Conservation (phyloP, 2,329 filamentous ascomycete species). For the Cercospora beticola region DNA sequence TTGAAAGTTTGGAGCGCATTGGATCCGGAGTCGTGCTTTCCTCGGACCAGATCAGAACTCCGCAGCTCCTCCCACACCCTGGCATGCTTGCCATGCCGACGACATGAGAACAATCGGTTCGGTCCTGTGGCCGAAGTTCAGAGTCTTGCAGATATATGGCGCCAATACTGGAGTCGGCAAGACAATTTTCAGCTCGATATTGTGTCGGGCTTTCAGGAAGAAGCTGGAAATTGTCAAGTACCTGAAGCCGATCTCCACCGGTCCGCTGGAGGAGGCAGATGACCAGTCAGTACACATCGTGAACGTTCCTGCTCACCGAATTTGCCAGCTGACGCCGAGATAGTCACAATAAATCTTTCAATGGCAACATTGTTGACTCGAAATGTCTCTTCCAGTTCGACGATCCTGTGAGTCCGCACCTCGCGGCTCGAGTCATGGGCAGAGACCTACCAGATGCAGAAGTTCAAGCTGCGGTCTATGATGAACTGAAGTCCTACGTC, state of each 20-base stretch:
- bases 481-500: conserved; percentile 46
- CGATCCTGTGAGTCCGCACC: conserved; percentile 73
- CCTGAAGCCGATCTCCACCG: conserved; percentile 80
- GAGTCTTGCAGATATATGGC: conserved; percentile 73
- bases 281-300: conserved; percentile 53
- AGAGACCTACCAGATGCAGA: conserved; percentile 33
- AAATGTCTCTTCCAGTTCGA: conserved; percentile 69
- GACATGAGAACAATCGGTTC: conserved; percentile 55
- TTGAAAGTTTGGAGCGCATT: background rate
- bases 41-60: background rate
- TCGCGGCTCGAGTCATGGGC: conserved; percentile 56
- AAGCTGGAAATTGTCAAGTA: conserved; percentile 59
- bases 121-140: conserved; percentile 66
- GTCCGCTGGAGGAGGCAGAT: conserved; percentile 67
- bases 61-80: background rate
- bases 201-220: conserved; percentile 62
- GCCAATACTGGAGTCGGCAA: conserved; percentile 85
- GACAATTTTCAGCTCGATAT: conserved; percentile 72
- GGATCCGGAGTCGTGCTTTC: background rate
- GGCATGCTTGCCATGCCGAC: conserved; percentile 14
- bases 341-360: conserved; percentile 12
- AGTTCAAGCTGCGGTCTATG: conserved; percentile 44
- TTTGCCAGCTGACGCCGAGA: background rate
- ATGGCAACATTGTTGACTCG: conserved; percentile 51
- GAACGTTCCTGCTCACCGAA: background rate